These are phyloP conservation scores for Trametes gibbosa DNA, from an alignment of 768 basidiomycete genomes.

Conservation along the genomic window DNA sequence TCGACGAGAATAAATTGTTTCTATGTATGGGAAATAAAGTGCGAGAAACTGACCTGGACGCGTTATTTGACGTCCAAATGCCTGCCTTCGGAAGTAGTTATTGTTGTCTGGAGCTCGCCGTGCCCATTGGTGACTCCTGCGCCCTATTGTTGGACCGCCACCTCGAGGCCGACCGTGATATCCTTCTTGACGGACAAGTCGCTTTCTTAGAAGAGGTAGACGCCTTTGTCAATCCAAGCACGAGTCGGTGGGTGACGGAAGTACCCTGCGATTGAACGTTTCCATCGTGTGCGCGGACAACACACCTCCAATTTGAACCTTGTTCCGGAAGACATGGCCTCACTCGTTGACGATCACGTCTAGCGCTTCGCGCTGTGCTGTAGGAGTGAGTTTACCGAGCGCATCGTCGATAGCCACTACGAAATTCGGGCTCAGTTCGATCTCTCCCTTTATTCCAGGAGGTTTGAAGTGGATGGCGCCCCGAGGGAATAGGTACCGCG, in stretches of 20 bases:
- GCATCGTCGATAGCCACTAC: neutral
- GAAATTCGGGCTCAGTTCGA: neutral
- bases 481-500: constrained; percentile 1
- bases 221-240: neutral
- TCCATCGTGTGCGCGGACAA: neutral
- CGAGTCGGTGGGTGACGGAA: neutral
- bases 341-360: neutral
- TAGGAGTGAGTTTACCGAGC: neutral
- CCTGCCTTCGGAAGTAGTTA: neutral
- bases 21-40: neutral
- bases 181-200: neutral
- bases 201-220: neutral
- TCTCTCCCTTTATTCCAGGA: neutral
- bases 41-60: neutral
- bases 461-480: neutral
- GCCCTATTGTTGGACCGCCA: neutral
- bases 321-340: neutral
- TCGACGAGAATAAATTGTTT: neutral
- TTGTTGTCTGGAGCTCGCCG: neutral
- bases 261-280: neutral
- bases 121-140: neutral
- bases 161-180: neutral
- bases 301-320: neutral
- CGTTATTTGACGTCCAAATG: neutral
- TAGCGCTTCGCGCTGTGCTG: neutral